Conservation (phyloP, 345 rosid genomes). For the Melaleuca alternifolia region DNA sequence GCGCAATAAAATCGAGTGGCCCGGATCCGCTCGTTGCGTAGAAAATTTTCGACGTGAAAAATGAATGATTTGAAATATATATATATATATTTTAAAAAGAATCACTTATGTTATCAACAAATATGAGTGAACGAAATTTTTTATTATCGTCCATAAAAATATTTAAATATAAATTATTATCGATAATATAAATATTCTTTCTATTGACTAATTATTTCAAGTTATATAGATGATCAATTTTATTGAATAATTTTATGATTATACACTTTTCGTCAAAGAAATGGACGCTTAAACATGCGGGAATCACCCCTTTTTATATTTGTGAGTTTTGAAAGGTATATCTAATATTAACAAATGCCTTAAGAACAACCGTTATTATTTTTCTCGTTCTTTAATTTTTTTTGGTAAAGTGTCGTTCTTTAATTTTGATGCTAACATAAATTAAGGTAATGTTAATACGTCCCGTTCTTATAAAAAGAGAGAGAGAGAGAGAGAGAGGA, state of each 20-base stretch:
- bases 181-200: fast-evolving
- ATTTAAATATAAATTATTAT: background rate
- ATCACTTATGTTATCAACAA: too few species aligned
- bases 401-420: too few species aligned
- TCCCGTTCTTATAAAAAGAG: too few species aligned
- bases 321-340: fast-evolving
- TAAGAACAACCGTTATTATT: background rate
- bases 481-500: background rate
- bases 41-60: fast-evolving
- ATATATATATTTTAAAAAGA: too few species aligned
- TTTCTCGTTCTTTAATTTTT: background rate
- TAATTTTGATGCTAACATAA: background rate
- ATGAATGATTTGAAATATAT: background rate
- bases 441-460: background rate
- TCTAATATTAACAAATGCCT: background rate
- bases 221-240: background rate
- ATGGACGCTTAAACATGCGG: background rate
- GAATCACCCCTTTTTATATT: background rate
- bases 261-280: background rate
- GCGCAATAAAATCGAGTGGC: background rate
- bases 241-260: fast-evolving
- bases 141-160: background rate
- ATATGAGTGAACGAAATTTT: background rate
- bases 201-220: background rate
- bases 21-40: fast-evolving